Evolutionary conservation across 352 stramenopile genomes (phyloP).

Genomic region (Peronospora farinosa): DNA sequence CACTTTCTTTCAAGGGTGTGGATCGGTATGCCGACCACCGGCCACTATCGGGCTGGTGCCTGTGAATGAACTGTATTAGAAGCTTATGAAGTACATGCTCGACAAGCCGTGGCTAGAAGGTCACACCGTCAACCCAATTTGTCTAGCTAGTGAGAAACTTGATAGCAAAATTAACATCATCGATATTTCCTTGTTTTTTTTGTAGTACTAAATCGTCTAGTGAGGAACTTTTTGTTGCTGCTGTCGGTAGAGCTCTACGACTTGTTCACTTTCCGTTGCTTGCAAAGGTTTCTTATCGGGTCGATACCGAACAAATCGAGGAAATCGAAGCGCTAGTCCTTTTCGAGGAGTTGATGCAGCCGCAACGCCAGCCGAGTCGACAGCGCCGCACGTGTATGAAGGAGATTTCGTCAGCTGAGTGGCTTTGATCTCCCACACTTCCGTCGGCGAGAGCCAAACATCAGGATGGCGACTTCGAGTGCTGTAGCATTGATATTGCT

Average conservation of each 20-base stretch:
- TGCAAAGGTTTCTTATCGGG: slow-evolving; percentile 94
- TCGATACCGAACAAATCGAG: slow-evolving; percentile 94
- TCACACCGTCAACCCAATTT: background rate
- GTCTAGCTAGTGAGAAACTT: too few species aligned
- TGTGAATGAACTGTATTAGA: slow-evolving; percentile 91
- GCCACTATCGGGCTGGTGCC: slow-evolving; percentile 87
- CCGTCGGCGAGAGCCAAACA: slow-evolving; percentile 90
- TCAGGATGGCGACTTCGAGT: slow-evolving; percentile 79
- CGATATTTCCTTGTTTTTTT: too few species aligned
- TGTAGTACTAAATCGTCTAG: slow-evolving; percentile 1
- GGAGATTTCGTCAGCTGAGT: slow-evolving; percentile 96
- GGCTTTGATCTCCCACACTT: slow-evolving; percentile 99
- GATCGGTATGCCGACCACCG: slow-evolving; percentile 77
- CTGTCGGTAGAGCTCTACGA: slow-evolving; percentile 64
- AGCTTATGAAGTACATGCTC: slow-evolving; percentile 85
- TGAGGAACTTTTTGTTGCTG: slow-evolving; percentile 29
- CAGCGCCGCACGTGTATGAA: slow-evolving; percentile 88
- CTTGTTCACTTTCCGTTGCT: slow-evolving; percentile 93
- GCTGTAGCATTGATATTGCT: slow-evolving; percentile 26
- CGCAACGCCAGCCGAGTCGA: slow-evolving; percentile 1
- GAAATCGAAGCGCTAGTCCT: slow-evolving; percentile 97
- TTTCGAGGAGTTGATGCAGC: slow-evolving; percentile 25
- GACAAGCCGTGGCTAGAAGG: slow-evolving; percentile 25
- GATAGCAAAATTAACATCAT: too few species aligned
- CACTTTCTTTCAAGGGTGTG: slow-evolving; percentile 83